Percentiles rank a stretch among this genome's conserved stretches.
These are phyloP conservation scores for Cyberlindnera maclurae DNA, from an alignment of 805 yeast species.

Conservation along the genomic window DNA sequence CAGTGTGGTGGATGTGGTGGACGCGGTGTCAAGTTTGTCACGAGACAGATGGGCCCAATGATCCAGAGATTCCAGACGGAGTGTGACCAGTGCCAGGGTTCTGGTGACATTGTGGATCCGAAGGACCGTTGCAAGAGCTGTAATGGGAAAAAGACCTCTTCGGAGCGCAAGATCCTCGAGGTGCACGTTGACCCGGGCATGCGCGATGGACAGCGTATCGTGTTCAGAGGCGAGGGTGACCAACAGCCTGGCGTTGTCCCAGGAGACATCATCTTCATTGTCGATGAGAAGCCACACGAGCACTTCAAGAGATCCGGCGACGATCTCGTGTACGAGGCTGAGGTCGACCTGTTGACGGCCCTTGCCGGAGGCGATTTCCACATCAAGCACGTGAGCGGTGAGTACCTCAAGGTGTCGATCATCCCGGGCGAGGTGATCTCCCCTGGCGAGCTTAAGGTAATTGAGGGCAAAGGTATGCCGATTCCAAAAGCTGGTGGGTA, in stretches of 20 bases:
- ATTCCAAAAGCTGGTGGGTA: conserved; percentile 77
- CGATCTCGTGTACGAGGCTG: conserved; percentile 78
- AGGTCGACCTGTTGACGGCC: conserved; percentile 88
- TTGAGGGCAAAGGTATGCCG: conserved; percentile 98
- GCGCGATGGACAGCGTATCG: conserved; percentile 88
- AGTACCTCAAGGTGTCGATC: conserved; percentile 74
- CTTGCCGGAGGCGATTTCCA: conserved; percentile 93
- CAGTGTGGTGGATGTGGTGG: conserved; percentile 87
- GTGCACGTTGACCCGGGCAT: conserved; percentile 96
- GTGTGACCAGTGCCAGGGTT: conserved; percentile 89
- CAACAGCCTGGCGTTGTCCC: conserved; percentile 92
- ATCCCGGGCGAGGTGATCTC: conserved; percentile 90
- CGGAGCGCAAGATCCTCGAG: conserved; percentile 88
- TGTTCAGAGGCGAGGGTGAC: conserved; percentile 94
- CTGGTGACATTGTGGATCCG: conserved; percentile 81
- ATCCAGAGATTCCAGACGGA: conserved; percentile 94
- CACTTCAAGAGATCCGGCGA: conserved; percentile 82
- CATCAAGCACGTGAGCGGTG: conserved; percentile 86
- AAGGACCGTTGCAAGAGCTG: conserved; percentile 86
- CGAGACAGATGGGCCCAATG: conserved; percentile 99
- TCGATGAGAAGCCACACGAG: conserved; percentile 85
- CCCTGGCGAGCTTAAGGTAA: conserved; percentile 75
- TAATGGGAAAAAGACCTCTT: conserved; percentile 78
- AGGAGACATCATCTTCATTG: conserved; percentile 91
- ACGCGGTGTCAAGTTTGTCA: conserved; percentile 81